Evolutionary conservation across 148 eudicot genomes (phyloP), one percentile per base, ranked within the genome.

Genomic region (Rheum nobile): DNA sequence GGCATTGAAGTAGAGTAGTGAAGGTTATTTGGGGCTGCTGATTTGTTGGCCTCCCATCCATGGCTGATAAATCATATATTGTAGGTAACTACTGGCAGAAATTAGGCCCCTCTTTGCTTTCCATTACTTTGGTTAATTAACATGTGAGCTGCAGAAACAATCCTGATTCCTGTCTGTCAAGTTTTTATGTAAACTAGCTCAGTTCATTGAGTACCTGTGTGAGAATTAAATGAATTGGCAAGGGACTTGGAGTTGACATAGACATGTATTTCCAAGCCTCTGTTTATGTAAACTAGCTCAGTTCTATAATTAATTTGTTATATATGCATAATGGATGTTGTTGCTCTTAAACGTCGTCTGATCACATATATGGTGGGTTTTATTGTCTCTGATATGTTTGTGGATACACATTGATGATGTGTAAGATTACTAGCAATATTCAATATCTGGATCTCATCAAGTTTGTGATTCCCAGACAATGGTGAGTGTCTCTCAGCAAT

Each of bases 61-160:
- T 72, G 74, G 77, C 65, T 77, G 76, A 74, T 79, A 0, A 72
- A 75, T 82, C 47, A 74, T 74, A 76, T 79, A 75, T 75, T 77
- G 82, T 82, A 81, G 84, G 78, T 77, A 74, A 63, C 73, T 24
- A 79, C 70, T 59, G 74, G 80, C 46, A 71, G 72, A 39, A 76
- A 76, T 72, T 14, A 57, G 21, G 41, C 61, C 48, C 46, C 34
- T 19, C 41, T 34, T 26, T 7, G 38, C 52, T 69, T 65, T 57
- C 6, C 1, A 14, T 50, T 44, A 46, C 48, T 39, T 41, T 54
- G 55, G 72, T 76, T 75, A 71, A 67, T 84, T 77, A 76, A 81
- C 80, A 79, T 74, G 72, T 65, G 63, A 79, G 77, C 75, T 77
- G 70, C 73, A 78, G 77, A 34, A 87, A 85, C 83, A 85, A 82